Evolutionary conservation across 2,329 filamentous ascomycete genomes (phyloP).

Genomic region (Thelonectria rubi): DNA sequence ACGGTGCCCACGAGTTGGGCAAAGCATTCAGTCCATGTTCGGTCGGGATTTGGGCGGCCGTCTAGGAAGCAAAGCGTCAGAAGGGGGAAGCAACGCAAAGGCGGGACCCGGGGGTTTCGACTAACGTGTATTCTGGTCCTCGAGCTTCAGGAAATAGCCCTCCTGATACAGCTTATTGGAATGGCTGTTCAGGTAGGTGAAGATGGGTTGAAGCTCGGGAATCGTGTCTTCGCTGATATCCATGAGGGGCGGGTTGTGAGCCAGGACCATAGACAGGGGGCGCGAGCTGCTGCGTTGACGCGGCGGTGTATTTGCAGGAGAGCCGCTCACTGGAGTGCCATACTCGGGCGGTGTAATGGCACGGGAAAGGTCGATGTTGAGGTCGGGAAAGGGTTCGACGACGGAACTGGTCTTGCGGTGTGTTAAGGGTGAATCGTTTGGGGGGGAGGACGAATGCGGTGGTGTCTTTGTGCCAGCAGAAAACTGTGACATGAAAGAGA

Average conservation of each 20-base stretch:
- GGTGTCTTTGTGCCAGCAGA: conserved; percentile 62
- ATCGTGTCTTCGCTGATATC: conserved; percentile 85
- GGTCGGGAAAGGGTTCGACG: conserved; percentile 48
- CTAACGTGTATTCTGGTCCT: conserved; percentile 92
- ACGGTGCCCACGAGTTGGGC: conserved; percentile 96
- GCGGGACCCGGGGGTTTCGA: conserved; percentile 6
- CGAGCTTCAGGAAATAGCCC: conserved; percentile 95
- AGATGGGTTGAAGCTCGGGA: conserved; percentile 93
- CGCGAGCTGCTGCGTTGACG: conserved; percentile 66
- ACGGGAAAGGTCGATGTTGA: conserved; percentile 49
- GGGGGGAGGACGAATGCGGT: conserved; percentile 56
- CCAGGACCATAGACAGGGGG: conserved; percentile 85
- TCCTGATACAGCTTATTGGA: conserved; percentile 97
- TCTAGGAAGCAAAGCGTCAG: conserved; percentile 60
- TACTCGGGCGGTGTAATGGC: conserved; percentile 56
- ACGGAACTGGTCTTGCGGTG: conserved; percentile 44
- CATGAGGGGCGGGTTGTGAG: conserved; percentile 86
- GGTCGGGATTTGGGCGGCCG: conserved; percentile 84
- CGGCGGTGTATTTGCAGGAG: conserved; percentile 53
- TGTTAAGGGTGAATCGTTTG: conserved; percentile 46
- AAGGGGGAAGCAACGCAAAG: conserved; percentile 24
- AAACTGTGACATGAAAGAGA: conserved; percentile 89
- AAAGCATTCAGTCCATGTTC: conserved; percentile 96
- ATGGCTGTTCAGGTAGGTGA: conserved; percentile 92
- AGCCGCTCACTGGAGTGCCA: conserved; percentile 53